phyloP scores from a whole-genome alignment of 106 monocot species.

The Dactylorhiza incarnata region DNA sequence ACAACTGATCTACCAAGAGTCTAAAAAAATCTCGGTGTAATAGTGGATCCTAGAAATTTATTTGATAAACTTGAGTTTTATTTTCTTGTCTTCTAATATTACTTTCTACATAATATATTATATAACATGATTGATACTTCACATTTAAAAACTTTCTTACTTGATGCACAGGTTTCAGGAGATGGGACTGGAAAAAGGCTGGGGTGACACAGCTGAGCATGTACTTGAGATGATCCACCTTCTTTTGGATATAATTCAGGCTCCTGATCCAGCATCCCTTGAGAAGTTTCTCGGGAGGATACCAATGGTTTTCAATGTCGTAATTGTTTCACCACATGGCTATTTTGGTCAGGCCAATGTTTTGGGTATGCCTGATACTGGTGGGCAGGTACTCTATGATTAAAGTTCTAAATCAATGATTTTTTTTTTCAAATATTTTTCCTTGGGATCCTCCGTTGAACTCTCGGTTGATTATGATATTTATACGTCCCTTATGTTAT shows the following conservation, averaged over 20 bases:
- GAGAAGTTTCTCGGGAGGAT: constrained; percentile 82
- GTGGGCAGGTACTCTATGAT: constrained; percentile 67
- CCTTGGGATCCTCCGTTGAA: not conserved
- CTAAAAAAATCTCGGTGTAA: not conserved
- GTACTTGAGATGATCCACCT: constrained; percentile 85
- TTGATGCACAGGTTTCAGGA: constrained; percentile 62
- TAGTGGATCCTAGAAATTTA: not conserved
- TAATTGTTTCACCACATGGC: constrained; percentile 90
- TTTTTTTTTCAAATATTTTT: not conserved
- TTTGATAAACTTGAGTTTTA: not conserved
- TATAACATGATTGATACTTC: not conserved
- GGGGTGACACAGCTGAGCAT: constrained; percentile 70
- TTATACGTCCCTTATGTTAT: not conserved
- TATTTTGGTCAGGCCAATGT: constrained; percentile 95
- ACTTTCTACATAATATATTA: not conserved
- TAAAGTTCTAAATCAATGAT: not conserved
- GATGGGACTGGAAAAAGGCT: constrained; percentile 87
- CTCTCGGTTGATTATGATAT: not conserved
- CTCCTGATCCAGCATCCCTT: constrained; percentile 70
- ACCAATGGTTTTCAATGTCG: constrained; percentile 94
- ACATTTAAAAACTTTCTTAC: not conserved
- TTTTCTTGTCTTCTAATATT: not conserved
- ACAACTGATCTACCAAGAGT: not conserved
- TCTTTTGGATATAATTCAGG: constrained; percentile 86
- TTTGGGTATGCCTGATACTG: constrained; percentile 85